These are phyloP conservation scores for Calonectria multiphialidica DNA, from an alignment of 2,329 filamentous ascomycete genomes.

Conservation along the genomic window DNA sequence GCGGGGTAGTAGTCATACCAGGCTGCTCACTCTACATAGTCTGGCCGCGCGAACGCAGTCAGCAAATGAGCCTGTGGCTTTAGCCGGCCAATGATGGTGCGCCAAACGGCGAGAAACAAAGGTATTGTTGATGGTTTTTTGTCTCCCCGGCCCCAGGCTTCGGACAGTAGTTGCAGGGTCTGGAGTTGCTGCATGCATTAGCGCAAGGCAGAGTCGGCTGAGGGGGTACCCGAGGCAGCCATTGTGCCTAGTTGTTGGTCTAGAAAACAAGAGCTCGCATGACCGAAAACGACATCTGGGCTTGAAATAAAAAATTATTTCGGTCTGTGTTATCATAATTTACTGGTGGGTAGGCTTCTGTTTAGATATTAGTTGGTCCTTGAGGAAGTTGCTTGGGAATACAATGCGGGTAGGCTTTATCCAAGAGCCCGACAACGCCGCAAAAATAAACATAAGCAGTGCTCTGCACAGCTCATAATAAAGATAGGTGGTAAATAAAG, in stretches of 20 bases:
- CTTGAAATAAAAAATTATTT: no score
- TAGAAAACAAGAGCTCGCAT: neutral
- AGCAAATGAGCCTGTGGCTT: conserved; percentile 3
- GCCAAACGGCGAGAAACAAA: neutral
- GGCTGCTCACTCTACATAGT: neutral
- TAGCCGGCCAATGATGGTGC: neutral
- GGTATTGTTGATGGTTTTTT: neutral
- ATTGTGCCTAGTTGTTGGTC: neutral
- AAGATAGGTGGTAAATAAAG: no score
- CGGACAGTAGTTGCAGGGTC: neutral
- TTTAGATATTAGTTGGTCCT: no score
- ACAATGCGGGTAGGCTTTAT: no score
- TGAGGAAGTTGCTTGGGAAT: no score
- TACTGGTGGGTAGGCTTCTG: no score
- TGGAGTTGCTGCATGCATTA: neutral
- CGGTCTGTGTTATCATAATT: no score
- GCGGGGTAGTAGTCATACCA: neutral
- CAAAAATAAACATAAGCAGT: no score
- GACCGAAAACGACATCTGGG: neutral
- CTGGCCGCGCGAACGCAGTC: conserved; percentile 7
- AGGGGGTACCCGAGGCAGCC: neutral
- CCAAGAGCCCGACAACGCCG: no score
- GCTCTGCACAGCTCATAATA: no score
- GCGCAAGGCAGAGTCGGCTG: neutral
- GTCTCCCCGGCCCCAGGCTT: neutral